Percentiles rank a stretch among this genome's conserved stretches.
phyloP scores from a whole-genome alignment of 305 asterid genomes.

The Fraxinus angustifolia region DNA sequence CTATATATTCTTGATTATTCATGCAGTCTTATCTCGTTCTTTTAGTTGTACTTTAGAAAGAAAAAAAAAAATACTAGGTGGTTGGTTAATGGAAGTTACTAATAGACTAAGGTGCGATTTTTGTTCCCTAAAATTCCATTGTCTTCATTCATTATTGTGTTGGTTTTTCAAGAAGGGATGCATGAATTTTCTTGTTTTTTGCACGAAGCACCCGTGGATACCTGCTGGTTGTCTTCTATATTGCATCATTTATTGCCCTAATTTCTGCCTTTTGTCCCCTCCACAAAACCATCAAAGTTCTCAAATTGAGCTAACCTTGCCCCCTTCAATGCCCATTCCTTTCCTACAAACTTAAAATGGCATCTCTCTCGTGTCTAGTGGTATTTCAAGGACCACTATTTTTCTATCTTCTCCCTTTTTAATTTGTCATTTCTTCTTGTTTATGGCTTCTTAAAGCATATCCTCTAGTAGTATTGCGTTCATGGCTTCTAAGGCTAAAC shows the following conservation, averaged over 20 bases:
- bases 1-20: conserved; percentile 8
- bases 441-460: background rate
- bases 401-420: background rate
- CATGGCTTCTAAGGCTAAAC: background rate
- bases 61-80: background rate
- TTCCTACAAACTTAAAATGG: conserved; percentile 41
- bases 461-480: too few species aligned
- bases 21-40: conserved; percentile 18
- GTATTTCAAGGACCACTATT: conserved; percentile 44
- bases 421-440: conserved; percentile 33
- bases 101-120: conserved; percentile 25
- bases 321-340: conserved; percentile 25
- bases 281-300: conserved; percentile 84
- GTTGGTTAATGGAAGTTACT: conserved; percentile 29
- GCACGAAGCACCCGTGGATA: conserved; percentile 36
- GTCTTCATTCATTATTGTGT: background rate
- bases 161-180: conserved; percentile 28
- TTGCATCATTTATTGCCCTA: conserved; percentile 47
- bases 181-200: conserved; percentile 39
- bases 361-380: conserved; percentile 79
- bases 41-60: conserved; percentile 18
- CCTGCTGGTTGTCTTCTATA: conserved; percentile 34
- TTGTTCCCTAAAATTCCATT: conserved; percentile 34
- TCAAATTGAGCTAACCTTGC: conserved; percentile 42
- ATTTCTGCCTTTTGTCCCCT: conserved; percentile 79